A percentile compares a stretch with the other conserved stretches of the same genome.
phyloP scores from a whole-genome alignment of 306 rosid species.

The Vigna reflexopilosa region DNA sequence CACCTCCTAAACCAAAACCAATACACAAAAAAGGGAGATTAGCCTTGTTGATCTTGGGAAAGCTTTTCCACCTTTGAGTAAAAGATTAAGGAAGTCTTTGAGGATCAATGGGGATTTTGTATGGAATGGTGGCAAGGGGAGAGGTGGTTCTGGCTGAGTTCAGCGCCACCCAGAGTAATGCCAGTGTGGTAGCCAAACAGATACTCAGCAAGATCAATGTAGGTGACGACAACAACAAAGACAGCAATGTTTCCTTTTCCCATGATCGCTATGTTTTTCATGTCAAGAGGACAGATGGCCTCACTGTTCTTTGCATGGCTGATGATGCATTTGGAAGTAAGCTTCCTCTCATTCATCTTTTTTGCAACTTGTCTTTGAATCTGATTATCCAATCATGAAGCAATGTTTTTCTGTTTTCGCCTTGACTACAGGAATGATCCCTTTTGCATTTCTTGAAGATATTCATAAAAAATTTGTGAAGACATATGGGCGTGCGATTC shows the following conservation, averaged over 20 bases:
- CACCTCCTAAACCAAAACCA: constrained; percentile 41
- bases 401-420: constrained; percentile 5
- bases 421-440: constrained; percentile 71
- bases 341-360: constrained; percentile 2
- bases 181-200: constrained; percentile 56
- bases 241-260: constrained; percentile 58
- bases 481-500: constrained; percentile 81
- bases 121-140: constrained; percentile 65
- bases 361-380: not conserved
- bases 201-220: constrained; percentile 47
- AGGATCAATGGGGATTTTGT: constrained; percentile 58
- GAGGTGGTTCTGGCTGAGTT: constrained; percentile 62
- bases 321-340: constrained; percentile 66
- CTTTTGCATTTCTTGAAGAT: constrained; percentile 91
- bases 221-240: constrained; percentile 36
- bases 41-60: not conserved
- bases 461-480: constrained; percentile 83
- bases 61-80: constrained; percentile 10
- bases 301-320: constrained; percentile 70
- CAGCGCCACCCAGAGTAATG: constrained; percentile 55
- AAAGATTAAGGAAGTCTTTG: not conserved
- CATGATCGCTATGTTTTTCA: constrained; percentile 70
- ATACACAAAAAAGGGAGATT: not conserved
- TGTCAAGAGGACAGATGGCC: constrained; percentile 62
- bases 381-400: not conserved